These are phyloP conservation scores for Xerocomellus amylosporus DNA, from an alignment of 768 basidiomycete genomes.

Conservation along the genomic window DNA sequence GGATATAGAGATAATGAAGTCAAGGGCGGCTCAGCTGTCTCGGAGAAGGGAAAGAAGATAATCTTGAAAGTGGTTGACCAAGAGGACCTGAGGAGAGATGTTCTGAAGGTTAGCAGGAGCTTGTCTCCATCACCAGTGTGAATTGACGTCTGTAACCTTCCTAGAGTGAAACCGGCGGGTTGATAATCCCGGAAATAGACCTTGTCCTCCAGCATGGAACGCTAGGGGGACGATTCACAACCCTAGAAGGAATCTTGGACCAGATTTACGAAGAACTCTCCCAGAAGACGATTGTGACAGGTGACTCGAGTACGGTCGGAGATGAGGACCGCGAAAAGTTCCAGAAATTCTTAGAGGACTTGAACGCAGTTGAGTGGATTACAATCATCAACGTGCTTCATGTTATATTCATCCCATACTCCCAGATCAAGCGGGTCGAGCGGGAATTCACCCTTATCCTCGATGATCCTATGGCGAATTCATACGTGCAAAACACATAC, in stretches of 20 bases:
- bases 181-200: slow-evolving; percentile 92
- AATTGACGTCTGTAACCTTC: background rate
- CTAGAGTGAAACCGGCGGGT: slow-evolving; percentile 90
- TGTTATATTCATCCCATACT: background rate
- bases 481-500: slow-evolving; percentile 94
- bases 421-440: slow-evolving; percentile 72
- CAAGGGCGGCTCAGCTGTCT: slow-evolving; percentile 90
- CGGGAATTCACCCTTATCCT: slow-evolving; percentile 88
- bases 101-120: slow-evolving; percentile 70
- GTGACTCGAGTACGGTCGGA: slow-evolving; percentile 52
- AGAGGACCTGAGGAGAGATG: slow-evolving; percentile 90
- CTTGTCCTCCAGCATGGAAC: slow-evolving; percentile 90
- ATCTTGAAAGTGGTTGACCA: slow-evolving; percentile 86
- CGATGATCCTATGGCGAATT: slow-evolving; percentile 94
- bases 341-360: slow-evolving; percentile 66
- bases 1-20: slow-evolving; percentile 98
- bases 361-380: slow-evolving; percentile 60
- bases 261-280: slow-evolving; percentile 95
- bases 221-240: slow-evolving; percentile 95
- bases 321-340: slow-evolving; percentile 57
- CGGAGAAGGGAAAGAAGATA: slow-evolving; percentile 81
- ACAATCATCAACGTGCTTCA: background rate
- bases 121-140: background rate
- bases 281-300: slow-evolving; percentile 76
- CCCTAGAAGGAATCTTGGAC: slow-evolving; percentile 89